Evolutionary conservation across 2,329 filamentous ascomycete genomes (phyloP).

Genomic region (Diaporthe batatas): DNA sequence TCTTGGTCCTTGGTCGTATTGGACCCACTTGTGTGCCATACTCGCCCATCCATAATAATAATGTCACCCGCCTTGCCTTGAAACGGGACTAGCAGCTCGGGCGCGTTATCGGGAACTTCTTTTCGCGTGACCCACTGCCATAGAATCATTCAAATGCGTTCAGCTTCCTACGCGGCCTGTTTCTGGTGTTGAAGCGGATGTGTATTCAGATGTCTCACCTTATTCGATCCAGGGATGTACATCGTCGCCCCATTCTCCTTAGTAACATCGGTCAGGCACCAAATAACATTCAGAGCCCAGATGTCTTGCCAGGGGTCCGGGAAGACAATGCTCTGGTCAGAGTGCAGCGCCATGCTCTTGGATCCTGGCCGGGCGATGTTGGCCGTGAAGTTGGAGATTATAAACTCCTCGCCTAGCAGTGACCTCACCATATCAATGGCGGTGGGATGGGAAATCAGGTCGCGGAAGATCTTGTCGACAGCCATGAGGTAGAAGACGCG

Average conservation of each 20-base stretch:
- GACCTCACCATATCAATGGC: conserved; percentile 46
- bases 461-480: conserved; percentile 42
- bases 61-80: conserved; percentile 51
- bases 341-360: conserved; percentile 51
- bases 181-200: background rate
- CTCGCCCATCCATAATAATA: conserved; percentile 51
- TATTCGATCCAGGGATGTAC: conserved; percentile 44
- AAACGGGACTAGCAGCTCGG: conserved; percentile 48
- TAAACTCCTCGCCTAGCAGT: conserved; percentile 49
- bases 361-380: conserved; percentile 53
- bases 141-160: fast-evolving
- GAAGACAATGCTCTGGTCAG: conserved; percentile 51
- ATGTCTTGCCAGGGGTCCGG: conserved; percentile 51
- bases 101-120: conserved; percentile 46
- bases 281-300: conserved; percentile 47
- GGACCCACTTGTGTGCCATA: conserved; percentile 52
- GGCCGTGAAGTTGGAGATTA: conserved; percentile 53
- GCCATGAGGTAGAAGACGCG: conserved; percentile 44
- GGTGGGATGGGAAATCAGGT: conserved; percentile 40
- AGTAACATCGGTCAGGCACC: conserved; percentile 50
- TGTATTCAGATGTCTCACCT: background rate
- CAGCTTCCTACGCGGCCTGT: too few relatives aligned
- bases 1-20: conserved; percentile 51
- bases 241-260: conserved; percentile 49
- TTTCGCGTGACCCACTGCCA: conserved; percentile 28